phyloP scores from a whole-genome alignment of 2,329 filamentous ascomycete species.

The Hypocrella siamensis region DNA sequence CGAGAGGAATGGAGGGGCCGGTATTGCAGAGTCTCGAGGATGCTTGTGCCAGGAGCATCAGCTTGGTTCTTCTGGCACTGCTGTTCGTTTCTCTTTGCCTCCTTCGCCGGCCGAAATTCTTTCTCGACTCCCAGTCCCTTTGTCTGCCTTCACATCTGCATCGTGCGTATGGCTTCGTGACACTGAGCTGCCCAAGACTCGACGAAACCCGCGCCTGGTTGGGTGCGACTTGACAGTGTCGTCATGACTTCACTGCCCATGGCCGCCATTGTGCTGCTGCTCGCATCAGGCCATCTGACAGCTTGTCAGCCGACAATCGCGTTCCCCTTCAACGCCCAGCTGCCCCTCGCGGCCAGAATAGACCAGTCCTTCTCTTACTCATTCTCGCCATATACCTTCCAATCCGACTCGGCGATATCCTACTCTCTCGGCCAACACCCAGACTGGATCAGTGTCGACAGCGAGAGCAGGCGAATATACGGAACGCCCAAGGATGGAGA shows the following conservation, averaged over 20 bases:
- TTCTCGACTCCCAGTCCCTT: constrained; percentile 1
- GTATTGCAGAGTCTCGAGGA: constrained; percentile 17
- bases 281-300: constrained; percentile 15
- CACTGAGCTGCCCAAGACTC: background rate
- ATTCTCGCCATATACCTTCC: constrained; percentile 62
- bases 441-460: constrained; percentile 60
- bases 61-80: constrained; percentile 3
- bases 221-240: constrained; percentile 1
- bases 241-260: constrained; percentile 15
- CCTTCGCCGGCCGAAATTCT: constrained; percentile 1
- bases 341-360: constrained; percentile 63
- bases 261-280: constrained; percentile 11
- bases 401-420: constrained; percentile 42
- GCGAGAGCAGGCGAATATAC: constrained; percentile 44
- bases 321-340: constrained; percentile 73
- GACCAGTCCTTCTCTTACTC: constrained; percentile 52
- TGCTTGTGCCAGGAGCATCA: constrained; percentile 4
- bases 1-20: constrained; percentile 22
- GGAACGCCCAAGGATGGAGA: constrained; percentile 49
- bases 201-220: constrained; percentile 1
- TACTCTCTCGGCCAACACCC: constrained; percentile 56
- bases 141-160: constrained; percentile 3
- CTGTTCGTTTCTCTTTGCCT: constrained; percentile 1
- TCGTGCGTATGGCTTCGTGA: constrained; percentile 3
- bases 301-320: constrained; percentile 25